phyloP scores from a whole-genome alignment of 192 early-diverging fungal genomes.

The Rhizophlyctis rosea region DNA sequence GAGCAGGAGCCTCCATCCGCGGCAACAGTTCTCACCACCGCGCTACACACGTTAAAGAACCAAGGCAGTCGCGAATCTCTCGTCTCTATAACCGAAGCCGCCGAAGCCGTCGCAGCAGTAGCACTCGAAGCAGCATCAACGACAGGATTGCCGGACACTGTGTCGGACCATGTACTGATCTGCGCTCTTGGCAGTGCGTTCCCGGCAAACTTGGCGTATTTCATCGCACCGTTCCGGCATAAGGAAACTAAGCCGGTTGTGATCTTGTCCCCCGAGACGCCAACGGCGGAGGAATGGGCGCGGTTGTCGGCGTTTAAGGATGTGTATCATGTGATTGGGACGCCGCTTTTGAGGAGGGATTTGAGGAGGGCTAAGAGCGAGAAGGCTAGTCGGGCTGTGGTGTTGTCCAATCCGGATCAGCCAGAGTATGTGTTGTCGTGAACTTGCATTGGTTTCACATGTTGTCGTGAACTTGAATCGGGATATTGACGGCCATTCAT shows the following conservation, averaged over 20 bases:
- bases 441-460: background rate
- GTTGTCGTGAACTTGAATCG: background rate
- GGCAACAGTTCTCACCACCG: background rate
- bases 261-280: slow-evolving; percentile 52
- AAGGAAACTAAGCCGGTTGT: slow-evolving; percentile 56
- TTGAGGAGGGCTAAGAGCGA: slow-evolving; percentile 57
- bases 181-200: slow-evolving; percentile 59
- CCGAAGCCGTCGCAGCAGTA: background rate
- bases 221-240: slow-evolving; percentile 63
- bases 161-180: slow-evolving; percentile 59
- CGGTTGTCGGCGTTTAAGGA: slow-evolving; percentile 48
- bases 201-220: slow-evolving; percentile 63
- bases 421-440: background rate
- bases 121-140: background rate
- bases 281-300: slow-evolving; percentile 31
- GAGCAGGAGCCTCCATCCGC: slow-evolving; percentile 9
- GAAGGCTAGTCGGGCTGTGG: slow-evolving; percentile 48
- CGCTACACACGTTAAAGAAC: background rate
- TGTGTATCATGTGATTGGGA: slow-evolving; percentile 56
- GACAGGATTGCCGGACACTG: slow-evolving; percentile 23
- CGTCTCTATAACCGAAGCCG: background rate
- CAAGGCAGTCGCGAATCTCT: slow-evolving; percentile 1
- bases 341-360: slow-evolving; percentile 56
- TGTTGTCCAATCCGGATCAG: slow-evolving; percentile 47
- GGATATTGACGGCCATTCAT: background rate